Evolutionary conservation across 139 green algal species (phyloP).

Genomic region (Ettlia oleoabundans): DNA sequence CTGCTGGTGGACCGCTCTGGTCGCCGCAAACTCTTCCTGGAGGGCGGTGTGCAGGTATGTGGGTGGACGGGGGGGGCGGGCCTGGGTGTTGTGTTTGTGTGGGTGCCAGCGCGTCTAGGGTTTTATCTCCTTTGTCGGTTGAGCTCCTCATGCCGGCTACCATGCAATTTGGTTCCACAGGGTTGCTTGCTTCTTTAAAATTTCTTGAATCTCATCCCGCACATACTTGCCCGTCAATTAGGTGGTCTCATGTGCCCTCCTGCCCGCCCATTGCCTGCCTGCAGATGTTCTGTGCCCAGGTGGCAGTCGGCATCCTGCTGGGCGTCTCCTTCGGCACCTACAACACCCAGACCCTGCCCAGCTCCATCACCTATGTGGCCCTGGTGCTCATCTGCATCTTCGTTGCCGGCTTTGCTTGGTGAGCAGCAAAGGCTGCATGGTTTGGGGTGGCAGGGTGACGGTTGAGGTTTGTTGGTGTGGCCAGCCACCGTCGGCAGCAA

Average conservation of each 20-base stretch:
- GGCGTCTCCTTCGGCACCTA: slow-evolving; percentile 48
- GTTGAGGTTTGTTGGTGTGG: too few species aligned
- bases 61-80: too few species aligned
- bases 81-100: too few species aligned
- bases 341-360: slow-evolving; percentile 32
- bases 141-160: too few species aligned
- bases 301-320: slow-evolving; percentile 51
- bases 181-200: too few species aligned
- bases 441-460: too few species aligned
- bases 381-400: slow-evolving; percentile 80
- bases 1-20: slow-evolving; percentile 61
- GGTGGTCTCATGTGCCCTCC: background rate
- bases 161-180: too few species aligned
- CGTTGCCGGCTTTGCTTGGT: slow-evolving; percentile 79
- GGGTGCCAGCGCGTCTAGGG: background rate
- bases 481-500: too few species aligned
- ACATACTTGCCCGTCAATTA: too few species aligned
- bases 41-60: slow-evolving; percentile 51
- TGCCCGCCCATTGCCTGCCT: too few species aligned
- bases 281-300: slow-evolving; percentile 65
- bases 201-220: too few species aligned
- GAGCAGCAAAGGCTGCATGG: too few species aligned
- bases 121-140: background rate
- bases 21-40: slow-evolving; percentile 61
- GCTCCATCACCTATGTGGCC: slow-evolving; percentile 40